Percentiles rank a stretch among this genome's conserved stretches.
phyloP scores from a whole-genome alignment of 2,329 filamentous ascomycete species.

The Botrytis deweyae region DNA sequence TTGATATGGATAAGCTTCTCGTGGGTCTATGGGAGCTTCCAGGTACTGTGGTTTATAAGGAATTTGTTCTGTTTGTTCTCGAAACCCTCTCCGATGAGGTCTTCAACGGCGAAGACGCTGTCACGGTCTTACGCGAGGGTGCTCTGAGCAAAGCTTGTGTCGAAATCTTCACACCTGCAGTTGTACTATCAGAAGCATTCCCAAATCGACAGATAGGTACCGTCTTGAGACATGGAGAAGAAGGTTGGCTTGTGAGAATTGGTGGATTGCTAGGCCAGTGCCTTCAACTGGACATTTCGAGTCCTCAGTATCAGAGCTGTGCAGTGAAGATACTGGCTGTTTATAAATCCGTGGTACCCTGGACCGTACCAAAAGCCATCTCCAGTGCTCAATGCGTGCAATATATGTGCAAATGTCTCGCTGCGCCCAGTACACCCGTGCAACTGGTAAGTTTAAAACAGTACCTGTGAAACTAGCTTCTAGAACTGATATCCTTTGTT shows the following conservation, averaged over 20 bases:
- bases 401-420: constrained; percentile 69
- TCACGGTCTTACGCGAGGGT: constrained; percentile 78
- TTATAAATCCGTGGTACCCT: constrained; percentile 76
- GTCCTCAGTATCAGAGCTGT: constrained; percentile 66
- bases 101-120: constrained; percentile 85
- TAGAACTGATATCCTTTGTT: constrained; percentile 30
- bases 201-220: constrained; percentile 64
- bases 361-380: constrained; percentile 84
- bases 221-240: constrained; percentile 70
- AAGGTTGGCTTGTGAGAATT: constrained; percentile 84
- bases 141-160: constrained; percentile 86
- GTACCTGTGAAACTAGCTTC: constrained; percentile 2
- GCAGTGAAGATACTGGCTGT: constrained; percentile 75
- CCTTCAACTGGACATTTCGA: constrained; percentile 62
- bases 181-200: constrained; percentile 72
- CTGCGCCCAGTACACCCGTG: constrained; percentile 66
- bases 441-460: constrained; percentile 60
- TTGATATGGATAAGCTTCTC: constrained; percentile 86
- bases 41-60: constrained; percentile 66
- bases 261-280: constrained; percentile 73
- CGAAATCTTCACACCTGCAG: constrained; percentile 84
- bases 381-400: constrained; percentile 68
- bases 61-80: constrained; percentile 82
- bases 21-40: constrained; percentile 77
- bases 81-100: constrained; percentile 94